Base-by-base conservation (phyloP, 805 yeast species). In the Ogataea naganishii region DNA sequence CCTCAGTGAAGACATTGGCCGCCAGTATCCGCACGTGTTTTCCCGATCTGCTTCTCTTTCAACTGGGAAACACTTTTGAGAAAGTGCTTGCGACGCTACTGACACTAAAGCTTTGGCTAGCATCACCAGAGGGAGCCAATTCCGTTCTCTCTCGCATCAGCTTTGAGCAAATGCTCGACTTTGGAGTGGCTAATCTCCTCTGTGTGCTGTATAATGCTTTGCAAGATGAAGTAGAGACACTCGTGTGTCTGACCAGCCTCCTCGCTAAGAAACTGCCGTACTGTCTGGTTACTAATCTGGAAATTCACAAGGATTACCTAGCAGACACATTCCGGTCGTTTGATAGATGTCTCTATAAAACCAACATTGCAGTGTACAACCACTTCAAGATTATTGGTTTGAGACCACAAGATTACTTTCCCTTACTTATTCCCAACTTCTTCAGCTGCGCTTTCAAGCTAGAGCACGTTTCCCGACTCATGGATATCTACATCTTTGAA, bases 401-500 rank as follows among this genome's bases (percentile, higher is more conserved):
- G 18, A 33, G 48, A 5, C 61, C 76, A 3, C 33, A 53, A 3
- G 63, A 56, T 4, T 66, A 68, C 31, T 47, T 78, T 5, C 59
- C 53, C 15, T 57, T 64, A 3, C 41, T 73, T 30, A 38, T 75
- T 3, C 43, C 68, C 14, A 53, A 62, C 8, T 36, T 74, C 13
- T 69, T 76, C 42, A 46, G 75, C 2, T 53, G 59, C 29, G 58
- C 63, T 16, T 43, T 75, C 25, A 46, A 60, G 9, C 50, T 70
- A 27, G 77, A 75, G 20, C 49, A 65, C 1, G 48, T 69, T 6
- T 54, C 64, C 16, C 62, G 73, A 11, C 39, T 79, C 6, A 42
- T 80, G 36, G 88, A 80, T 46, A 57, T 78, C 5, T 64, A 64
- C 46, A 46, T 76, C 8, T 75, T 76, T 46, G 84, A 77, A 45